Percentiles rank a stretch among this genome's conserved stretches.
Evolutionary conservation across 2,329 filamentous ascomycete species (phyloP).

Genomic region (Periconia sp.): DNA sequence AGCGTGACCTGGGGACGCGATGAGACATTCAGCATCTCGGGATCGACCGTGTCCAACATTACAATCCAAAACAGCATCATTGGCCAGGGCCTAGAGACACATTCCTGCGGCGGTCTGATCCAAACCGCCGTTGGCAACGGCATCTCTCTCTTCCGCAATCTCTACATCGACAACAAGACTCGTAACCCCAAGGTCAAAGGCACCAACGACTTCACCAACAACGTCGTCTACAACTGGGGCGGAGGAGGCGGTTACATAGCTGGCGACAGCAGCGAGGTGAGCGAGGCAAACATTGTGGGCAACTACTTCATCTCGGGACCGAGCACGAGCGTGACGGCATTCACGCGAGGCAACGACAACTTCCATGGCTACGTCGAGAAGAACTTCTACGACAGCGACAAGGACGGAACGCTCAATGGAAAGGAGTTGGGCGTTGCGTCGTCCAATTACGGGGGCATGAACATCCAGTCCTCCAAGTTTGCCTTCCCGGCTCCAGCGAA

Average conservation of each 20-base stretch:
- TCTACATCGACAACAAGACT: constrained; percentile 65
- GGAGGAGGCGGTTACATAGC: constrained; percentile 62
- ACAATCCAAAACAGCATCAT: constrained; percentile 62
- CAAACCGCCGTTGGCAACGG: constrained; percentile 55
- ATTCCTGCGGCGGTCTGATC: constrained; percentile 60
- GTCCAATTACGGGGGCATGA: constrained; percentile 57
- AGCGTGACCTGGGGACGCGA: constrained; percentile 62
- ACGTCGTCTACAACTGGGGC: constrained; percentile 64
- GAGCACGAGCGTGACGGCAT: constrained; percentile 56
- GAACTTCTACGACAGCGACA: constrained; percentile 60
- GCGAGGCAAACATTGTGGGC: constrained; percentile 60
- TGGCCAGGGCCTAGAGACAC: constrained; percentile 60
- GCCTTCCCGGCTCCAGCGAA: constrained; percentile 53
- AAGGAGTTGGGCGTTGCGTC: constrained; percentile 50
- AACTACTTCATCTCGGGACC: constrained; percentile 65
- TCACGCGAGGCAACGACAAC: constrained; percentile 61
- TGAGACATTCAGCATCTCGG: constrained; percentile 61
- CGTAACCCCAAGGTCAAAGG: constrained; percentile 65
- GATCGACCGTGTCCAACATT: constrained; percentile 52
- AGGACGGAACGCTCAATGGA: constrained; percentile 58
- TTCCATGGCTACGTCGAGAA: constrained; percentile 61
- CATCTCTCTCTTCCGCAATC: constrained; percentile 59
- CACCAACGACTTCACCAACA: constrained; percentile 59
- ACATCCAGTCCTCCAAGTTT: constrained; percentile 49
- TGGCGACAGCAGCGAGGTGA: constrained; percentile 55